phyloP scores from a whole-genome alignment of 495 filamentous ascomycete genomes.

The Viridothelium virens region DNA sequence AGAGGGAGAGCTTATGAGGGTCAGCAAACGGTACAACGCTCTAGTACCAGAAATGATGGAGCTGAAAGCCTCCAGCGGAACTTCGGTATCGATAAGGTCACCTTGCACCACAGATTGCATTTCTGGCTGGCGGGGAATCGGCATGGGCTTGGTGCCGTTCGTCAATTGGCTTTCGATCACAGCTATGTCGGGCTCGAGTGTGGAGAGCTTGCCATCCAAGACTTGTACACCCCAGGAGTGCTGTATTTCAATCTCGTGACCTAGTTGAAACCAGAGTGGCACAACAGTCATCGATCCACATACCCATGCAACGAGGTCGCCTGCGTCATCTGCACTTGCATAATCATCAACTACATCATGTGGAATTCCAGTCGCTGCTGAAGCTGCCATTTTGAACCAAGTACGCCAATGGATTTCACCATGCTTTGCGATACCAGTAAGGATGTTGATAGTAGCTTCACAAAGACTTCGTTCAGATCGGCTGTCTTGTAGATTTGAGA shows the following conservation, averaged over 20 bases:
- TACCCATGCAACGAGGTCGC: background rate
- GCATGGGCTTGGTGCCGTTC: background rate
- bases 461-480: background rate
- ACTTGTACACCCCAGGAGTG: background rate
- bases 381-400: background rate
- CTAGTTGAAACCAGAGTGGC: background rate
- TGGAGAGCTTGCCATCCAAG: background rate
- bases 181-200: background rate
- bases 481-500: background rate
- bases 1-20: background rate
- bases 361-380: background rate
- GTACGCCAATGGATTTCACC: background rate
- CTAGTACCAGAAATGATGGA: background rate
- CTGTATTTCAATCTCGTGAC: background rate
- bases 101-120: background rate
- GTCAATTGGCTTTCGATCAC: background rate
- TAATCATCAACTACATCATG: background rate
- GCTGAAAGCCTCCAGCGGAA: background rate
- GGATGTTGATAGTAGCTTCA: background rate
- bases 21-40: background rate
- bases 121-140: background rate
- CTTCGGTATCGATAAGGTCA: background rate
- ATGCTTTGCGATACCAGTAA: background rate
- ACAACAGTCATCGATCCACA: background rate
- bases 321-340: background rate